These are phyloP conservation scores for Botrytis aclada DNA, from an alignment of 2,329 filamentous ascomycete species.

Conservation along the genomic window DNA sequence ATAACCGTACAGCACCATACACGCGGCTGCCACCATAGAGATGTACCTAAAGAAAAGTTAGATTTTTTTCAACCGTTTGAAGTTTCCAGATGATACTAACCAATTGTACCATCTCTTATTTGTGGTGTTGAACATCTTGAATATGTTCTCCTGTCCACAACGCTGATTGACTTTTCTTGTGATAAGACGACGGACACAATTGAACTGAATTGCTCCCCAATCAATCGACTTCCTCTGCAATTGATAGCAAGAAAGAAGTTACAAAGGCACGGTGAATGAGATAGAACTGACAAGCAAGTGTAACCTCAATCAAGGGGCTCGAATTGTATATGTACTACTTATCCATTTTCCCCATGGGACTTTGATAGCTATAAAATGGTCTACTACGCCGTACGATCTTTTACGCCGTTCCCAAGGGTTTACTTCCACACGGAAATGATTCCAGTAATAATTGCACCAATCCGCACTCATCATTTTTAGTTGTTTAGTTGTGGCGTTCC, in stretches of 20 bases:
- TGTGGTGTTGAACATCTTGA: constrained; percentile 13
- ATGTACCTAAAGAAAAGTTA: constrained; percentile 52
- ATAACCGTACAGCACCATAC: constrained; percentile 75
- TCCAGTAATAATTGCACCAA: constrained; percentile 17
- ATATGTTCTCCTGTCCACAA: neutral
- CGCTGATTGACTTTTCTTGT: neutral
- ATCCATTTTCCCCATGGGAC: neutral
- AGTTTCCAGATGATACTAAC: neutral
- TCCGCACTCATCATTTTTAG: neutral
- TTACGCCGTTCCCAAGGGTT: neutral
- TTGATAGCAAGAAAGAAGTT: neutral
- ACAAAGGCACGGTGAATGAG: neutral
- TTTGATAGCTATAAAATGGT: neutral
- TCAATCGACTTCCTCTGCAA: neutral
- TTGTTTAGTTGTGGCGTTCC: neutral
- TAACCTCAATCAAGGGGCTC: neutral
- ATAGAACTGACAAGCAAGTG: neutral
- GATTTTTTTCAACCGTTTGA: neutral
- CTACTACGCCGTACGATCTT: constrained; percentile 5
- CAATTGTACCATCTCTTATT: constrained; percentile 20
- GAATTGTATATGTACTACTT: constrained; percentile 2
- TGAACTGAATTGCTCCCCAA: neutral
- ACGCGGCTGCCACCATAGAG: constrained; percentile 64
- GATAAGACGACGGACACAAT: neutral
- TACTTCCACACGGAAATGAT: constrained; percentile 15